Conservation (phyloP, 73 alveolate genomes). For the Tetrahymena malaccensis region DNA sequence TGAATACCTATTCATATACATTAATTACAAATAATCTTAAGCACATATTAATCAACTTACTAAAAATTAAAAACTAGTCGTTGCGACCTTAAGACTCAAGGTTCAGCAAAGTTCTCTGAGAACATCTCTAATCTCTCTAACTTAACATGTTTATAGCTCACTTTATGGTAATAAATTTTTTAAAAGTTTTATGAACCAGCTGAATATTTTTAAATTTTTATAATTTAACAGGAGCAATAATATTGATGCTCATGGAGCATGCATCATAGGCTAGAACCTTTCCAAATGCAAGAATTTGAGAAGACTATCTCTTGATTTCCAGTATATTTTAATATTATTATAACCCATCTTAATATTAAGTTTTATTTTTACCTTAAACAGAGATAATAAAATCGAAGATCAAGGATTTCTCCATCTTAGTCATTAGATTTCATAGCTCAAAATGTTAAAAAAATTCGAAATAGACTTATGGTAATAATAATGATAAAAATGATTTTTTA, state of each 20-base stretch:
- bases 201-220: background rate
- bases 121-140: background rate
- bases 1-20: no score
- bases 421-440: background rate
- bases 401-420: background rate
- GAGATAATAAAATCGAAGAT: background rate
- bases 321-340: background rate
- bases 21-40: background rate
- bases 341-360: background rate
- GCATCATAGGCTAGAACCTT: background rate
- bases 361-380: background rate
- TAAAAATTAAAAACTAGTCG: background rate
- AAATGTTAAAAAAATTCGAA: background rate
- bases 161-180: background rate
- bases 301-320: background rate
- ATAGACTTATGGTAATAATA: background rate
- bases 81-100: background rate
- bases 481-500: background rate
- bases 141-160: background rate
- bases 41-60: background rate
- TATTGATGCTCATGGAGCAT: background rate
- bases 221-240: background rate
- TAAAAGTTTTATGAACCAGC: background rate
- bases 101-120: background rate
- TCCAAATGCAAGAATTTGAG: background rate